Conservation (phyloP, 2,329 filamentous ascomycete genomes). For the Penicillium sp. region DNA sequence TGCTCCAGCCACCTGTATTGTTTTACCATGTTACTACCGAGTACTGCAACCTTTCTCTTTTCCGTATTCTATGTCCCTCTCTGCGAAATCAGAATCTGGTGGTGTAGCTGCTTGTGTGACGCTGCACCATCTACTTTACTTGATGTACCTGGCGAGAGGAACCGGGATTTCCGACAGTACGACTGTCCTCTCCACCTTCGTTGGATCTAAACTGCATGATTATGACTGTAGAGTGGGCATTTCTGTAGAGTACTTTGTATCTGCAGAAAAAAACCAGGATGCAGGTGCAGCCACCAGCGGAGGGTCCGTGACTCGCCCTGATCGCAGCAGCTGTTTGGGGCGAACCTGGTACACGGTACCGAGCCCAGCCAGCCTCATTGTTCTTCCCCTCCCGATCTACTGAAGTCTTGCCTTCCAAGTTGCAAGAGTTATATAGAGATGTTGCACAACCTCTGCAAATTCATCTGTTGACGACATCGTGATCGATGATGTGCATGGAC, state of each 20-base stretch:
- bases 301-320: constrained; percentile 1
- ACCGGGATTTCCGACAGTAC: not conserved
- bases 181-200: not conserved
- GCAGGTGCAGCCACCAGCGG: not conserved
- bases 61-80: not conserved
- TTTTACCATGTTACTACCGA: not conserved
- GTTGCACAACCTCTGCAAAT: constrained; percentile 6
- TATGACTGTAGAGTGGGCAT: not conserved
- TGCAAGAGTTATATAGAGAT: not conserved
- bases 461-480: not conserved
- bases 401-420: not conserved
- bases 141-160: not conserved
- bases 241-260: not conserved
- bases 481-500: not conserved
- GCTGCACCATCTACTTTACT: not conserved
- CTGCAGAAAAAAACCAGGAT: constrained; percentile 3
- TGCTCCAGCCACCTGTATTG: not conserved
- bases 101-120: constrained; percentile 8
- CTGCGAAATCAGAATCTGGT: not conserved
- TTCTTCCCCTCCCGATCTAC: not conserved
- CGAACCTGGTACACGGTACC: constrained; percentile 6
- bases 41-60: not conserved
- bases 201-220: not conserved
- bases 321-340: not conserved
- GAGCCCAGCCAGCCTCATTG: not conserved